Percentiles rank a stretch among this genome's conserved stretches.
Conservation (phyloP, 176 grass and related monocot genomes). For the Hsuehochloa calcarea region DNA sequence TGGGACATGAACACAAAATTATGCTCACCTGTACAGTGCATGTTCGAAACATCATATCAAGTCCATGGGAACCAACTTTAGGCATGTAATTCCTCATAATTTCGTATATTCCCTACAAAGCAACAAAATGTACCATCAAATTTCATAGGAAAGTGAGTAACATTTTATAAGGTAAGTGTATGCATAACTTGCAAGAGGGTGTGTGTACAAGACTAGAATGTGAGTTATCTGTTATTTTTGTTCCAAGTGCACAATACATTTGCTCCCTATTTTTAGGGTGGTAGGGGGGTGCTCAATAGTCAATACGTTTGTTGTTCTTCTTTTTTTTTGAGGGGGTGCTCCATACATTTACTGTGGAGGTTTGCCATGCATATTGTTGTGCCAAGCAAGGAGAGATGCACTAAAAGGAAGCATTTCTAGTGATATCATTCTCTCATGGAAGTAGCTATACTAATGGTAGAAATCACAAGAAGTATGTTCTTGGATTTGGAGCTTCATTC, state of each 20-base stretch:
- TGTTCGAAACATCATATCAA: no score
- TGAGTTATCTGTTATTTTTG: neutral
- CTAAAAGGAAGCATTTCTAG: neutral
- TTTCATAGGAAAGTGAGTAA: no score
- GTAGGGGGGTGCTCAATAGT: no score
- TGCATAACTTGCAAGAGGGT: neutral
- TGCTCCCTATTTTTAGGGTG: neutral
- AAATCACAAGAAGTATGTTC: neutral
- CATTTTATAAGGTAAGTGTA: neutral
- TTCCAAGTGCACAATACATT: neutral
- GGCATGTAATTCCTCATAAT: slow-evolving; percentile 99
- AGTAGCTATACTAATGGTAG: neutral
- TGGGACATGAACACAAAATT: no score
- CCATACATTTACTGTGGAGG: neutral
- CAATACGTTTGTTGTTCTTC: no score
- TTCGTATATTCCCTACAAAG: slow-evolving; percentile 71
- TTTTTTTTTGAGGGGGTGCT: neutral
- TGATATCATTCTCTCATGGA: neutral
- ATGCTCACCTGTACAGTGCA: no score
- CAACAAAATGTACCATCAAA: no score
- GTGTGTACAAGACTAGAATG: neutral
- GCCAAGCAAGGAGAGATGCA: neutral
- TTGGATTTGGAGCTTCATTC: neutral
- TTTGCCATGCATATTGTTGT: neutral
- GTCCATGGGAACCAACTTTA: slow-evolving; percentile 98